Evolutionary conservation across 2,329 filamentous ascomycete genomes (phyloP), one percentile per base, ranked within the genome.

Genomic region (Hymenoscyphus occultus): DNA sequence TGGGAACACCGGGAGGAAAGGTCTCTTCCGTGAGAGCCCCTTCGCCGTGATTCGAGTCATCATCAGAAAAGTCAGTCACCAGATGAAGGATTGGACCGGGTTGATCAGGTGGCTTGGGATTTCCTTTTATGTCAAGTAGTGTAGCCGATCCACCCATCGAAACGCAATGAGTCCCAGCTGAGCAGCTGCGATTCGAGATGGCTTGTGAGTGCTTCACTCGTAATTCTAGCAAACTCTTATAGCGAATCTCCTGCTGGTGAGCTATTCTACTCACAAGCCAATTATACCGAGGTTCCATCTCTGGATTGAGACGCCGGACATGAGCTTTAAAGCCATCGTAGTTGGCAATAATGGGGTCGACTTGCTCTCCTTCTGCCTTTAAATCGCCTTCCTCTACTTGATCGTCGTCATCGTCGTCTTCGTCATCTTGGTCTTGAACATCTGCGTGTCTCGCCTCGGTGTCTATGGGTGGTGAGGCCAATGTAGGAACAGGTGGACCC

Each of bases 251-350:
- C 75, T 97, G 92, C 73, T 96, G 92, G 69, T 91, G 85, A 0
- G 90, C 91, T 70, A 97, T 90, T 57, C 93, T 88, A 39, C 95
- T 90, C 14, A 94, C 85, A 68, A 97, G 81, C 76, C 87, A 88
- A 39, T 73, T 78, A 71, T 84, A 82, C 3, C 73, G 82, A 9
- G 82, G 78, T n/a, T 81, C 80, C 64, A 96, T 80, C 12, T 82
- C 79, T n/a, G 92, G 91, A 72, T 96, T 96, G 56, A 96, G 78
- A 65, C 85, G 83, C 57, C 87, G 78, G 19, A 94, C 84, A 73
- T 96, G 90, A 31, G 86, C 82, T 69, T 86, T 87, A 78, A 97
- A 97, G 0, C 93, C 93, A 66, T 88, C 84, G 31, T 88, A 78
- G 19, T 86, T 93, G 0, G 93, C 90, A 10, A 87, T 83, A 66